phyloP scores from a whole-genome alignment of 495 filamentous ascomycete genomes.

The Letharia lupina region DNA sequence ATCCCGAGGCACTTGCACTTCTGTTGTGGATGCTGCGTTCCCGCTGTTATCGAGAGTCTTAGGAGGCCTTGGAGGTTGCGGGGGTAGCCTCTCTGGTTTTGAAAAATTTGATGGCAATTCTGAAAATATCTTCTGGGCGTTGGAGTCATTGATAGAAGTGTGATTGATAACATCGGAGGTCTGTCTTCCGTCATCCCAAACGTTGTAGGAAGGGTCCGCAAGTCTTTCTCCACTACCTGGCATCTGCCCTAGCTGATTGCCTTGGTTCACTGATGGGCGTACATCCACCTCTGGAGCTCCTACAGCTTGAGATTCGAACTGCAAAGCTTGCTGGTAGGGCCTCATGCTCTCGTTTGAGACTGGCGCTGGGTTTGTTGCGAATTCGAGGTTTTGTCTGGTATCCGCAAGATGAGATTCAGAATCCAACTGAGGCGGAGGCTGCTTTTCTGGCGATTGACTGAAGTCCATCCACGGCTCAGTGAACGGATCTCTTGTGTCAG shows the following conservation, averaged over 20 bases:
- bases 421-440: not conserved
- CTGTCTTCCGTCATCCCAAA: not conserved
- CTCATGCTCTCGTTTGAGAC: not conserved
- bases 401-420: not conserved
- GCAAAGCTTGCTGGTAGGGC: not conserved
- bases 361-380: not conserved
- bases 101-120: not conserved
- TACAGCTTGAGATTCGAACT: not conserved
- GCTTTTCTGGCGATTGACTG: conserved; percentile 2
- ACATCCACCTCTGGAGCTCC: not conserved
- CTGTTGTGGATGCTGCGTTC: not conserved
- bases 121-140: not conserved
- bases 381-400: not conserved
- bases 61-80: conserved; percentile 7
- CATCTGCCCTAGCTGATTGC: not conserved
- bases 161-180: not conserved
- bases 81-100: not conserved
- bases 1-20: conserved; percentile 31
- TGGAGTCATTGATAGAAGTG: not conserved
- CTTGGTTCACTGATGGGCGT: not conserved
- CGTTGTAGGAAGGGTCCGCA: not conserved
- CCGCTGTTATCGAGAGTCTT: not conserved
- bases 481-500: not conserved
- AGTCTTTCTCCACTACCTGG: not conserved
- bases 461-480: conserved; percentile 22